Evolutionary conservation across 1,284 basidiomycete genomes (phyloP).

Genomic region (Ceratobasidium sp.): DNA sequence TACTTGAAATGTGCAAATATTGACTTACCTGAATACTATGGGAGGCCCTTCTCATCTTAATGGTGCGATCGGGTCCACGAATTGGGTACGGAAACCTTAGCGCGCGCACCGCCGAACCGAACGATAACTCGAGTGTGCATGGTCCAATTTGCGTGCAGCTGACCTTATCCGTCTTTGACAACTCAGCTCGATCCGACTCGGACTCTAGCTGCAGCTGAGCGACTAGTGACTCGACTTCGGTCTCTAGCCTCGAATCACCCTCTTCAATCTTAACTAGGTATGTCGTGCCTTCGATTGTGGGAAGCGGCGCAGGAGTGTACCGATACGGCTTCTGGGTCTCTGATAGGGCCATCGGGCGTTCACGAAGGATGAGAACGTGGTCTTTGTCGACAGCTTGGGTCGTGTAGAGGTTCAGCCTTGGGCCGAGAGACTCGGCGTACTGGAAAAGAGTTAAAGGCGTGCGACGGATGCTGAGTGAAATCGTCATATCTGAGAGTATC

Average conservation of each 20-base stretch:
- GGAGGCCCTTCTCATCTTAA: background rate
- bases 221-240: background rate
- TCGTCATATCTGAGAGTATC: background rate
- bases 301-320: background rate
- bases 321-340: background rate
- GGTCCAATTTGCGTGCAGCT: conserved; percentile 1
- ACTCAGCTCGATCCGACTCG: background rate
- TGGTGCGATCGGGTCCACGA: background rate
- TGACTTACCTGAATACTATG: background rate
- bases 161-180: background rate
- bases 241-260: background rate
- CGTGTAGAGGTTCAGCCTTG: background rate
- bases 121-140: background rate
- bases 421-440: background rate
- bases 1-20: background rate
- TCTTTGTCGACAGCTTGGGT: background rate
- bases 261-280: background rate
- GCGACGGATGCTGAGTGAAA: background rate
- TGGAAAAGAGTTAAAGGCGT: background rate
- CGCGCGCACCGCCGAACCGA: background rate
- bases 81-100: conserved; percentile 7
- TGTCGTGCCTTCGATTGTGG: background rate
- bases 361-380: conserved; percentile 1
- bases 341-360: conserved; percentile 11
- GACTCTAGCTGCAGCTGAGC: background rate